Conservation (phyloP, 768 basidiomycete species). For the Mycena haematopus region DNA sequence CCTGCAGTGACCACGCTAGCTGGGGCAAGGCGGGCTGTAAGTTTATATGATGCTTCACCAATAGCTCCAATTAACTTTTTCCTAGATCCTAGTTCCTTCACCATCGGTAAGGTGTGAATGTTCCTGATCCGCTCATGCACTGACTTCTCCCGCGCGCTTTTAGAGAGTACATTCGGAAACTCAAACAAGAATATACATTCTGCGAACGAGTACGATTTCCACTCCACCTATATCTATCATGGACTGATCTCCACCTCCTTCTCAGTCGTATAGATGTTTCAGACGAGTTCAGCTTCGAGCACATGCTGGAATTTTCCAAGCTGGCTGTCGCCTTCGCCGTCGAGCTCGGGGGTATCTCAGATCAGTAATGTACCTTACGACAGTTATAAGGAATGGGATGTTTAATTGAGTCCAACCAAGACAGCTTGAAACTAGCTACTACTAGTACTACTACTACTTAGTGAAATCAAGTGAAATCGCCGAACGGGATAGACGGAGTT, state of each 20-base stretch:
- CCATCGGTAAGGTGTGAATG: constrained; percentile 63
- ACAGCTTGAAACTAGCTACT: too few species aligned
- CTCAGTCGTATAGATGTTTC: constrained; percentile 83
- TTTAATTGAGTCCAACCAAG: too few species aligned
- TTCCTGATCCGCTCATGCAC: constrained; percentile 27
- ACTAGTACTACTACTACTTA: too few species aligned
- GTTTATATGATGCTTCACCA: neutral
- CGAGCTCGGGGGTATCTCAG: constrained; percentile 66
- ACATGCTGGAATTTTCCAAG: constrained; percentile 91
- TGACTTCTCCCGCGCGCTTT: constrained; percentile 24
- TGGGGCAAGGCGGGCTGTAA: constrained; percentile 83
- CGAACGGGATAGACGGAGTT: too few species aligned
- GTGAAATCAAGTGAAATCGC: too few species aligned
- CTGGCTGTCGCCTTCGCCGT: constrained; percentile 80
- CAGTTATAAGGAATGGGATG: too few species aligned
- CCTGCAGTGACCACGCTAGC: constrained; percentile 52
- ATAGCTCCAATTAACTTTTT: too few species aligned
- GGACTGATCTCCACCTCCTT: constrained; percentile 26
- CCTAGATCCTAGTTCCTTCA: constrained; percentile 73
- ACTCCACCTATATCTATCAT: constrained; percentile 15
- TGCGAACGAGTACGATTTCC: constrained; percentile 70
- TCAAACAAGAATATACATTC: constrained; percentile 88
- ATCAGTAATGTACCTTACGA: constrained; percentile 9
- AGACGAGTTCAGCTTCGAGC: constrained; percentile 86
- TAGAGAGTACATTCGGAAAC: constrained; percentile 76